Conservation (phyloP, 2,329 filamentous ascomycete species). For the Penicillium vulpinum region DNA sequence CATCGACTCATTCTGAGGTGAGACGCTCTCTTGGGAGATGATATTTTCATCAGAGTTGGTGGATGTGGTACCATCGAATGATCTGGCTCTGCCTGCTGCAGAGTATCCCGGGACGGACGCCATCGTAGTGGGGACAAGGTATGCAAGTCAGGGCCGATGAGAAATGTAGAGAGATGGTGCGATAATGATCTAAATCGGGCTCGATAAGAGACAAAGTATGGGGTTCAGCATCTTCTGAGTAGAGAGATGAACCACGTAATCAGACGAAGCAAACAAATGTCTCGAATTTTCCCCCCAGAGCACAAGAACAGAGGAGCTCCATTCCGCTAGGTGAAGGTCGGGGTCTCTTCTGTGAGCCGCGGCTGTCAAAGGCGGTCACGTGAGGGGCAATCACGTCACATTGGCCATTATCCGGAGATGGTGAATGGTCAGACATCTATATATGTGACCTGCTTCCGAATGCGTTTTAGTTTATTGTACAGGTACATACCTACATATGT, state of each 20-base stretch:
- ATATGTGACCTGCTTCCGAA: background rate
- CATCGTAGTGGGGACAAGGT: conserved; percentile 27
- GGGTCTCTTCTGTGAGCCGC: conserved; percentile 19
- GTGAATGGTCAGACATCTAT: background rate
- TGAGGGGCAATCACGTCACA: conserved; percentile 7
- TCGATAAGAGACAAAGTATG: background rate
- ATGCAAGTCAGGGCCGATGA: background rate
- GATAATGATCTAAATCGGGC: background rate
- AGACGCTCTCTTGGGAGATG: conserved; percentile 6
- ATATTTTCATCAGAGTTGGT: conserved; percentile 17
- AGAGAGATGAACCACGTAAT: background rate
- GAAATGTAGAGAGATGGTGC: background rate
- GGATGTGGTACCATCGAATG: conserved; percentile 26
- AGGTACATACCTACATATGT: too few species aligned
- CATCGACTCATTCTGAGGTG: conserved; percentile 16
- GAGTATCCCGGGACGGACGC: conserved; percentile 37
- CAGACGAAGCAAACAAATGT: background rate
- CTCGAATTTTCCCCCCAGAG: background rate
- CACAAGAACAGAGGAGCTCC: conserved; percentile 1
- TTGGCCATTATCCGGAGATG: background rate
- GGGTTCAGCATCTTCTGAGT: conserved; percentile 7
- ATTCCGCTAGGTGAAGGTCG: conserved; percentile 1
- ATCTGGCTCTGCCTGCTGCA: conserved; percentile 28
- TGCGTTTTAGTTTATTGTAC: background rate
- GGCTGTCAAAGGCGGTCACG: conserved; percentile 16